These are phyloP conservation scores for Aspergillus pseudoviridinutans DNA, from an alignment of 2,329 filamentous ascomycete genomes.

Conservation along the genomic window DNA sequence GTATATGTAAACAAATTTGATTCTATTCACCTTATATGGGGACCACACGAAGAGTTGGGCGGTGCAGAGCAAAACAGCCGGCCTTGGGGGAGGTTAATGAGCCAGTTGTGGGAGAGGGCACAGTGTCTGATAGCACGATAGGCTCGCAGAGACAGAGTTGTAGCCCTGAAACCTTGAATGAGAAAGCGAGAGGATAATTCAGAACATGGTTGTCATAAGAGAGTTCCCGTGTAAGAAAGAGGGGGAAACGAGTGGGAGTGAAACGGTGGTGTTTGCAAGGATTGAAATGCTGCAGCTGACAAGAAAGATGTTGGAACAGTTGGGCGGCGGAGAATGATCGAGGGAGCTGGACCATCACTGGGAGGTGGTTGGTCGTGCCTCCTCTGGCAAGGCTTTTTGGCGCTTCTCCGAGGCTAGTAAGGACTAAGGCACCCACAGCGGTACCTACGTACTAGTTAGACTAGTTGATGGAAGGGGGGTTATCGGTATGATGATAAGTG, in stretches of 20 bases:
- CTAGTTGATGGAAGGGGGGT: background rate
- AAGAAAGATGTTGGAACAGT: slow-evolving; percentile 25
- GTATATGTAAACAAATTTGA: slow-evolving; percentile 10
- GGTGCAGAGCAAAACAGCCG: background rate
- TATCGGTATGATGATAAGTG: background rate
- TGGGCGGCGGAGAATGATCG: slow-evolving; percentile 15
- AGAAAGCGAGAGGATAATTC: background rate
- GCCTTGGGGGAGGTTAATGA: background rate
- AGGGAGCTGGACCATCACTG: slow-evolving; percentile 11
- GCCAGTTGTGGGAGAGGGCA: slow-evolving; percentile 2
- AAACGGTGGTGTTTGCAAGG: background rate
- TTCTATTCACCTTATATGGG: slow-evolving; percentile 11
- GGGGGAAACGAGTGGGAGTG: slow-evolving; percentile 11
- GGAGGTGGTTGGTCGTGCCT: slow-evolving; percentile 17
- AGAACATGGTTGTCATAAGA: background rate
- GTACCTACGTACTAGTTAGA: background rate
- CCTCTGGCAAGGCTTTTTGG: background rate
- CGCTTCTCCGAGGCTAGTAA: background rate
- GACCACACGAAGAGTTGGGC: slow-evolving; percentile 7
- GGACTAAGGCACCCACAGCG: background rate
- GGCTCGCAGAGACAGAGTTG: slow-evolving; percentile 9
- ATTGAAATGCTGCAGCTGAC: slow-evolving; percentile 25
- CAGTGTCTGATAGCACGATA: slow-evolving; percentile 12
- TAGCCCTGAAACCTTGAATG: background rate
- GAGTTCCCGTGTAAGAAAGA: slow-evolving; percentile 6